Base-by-base conservation (phyloP, 306 rosid species). In the Vigna trinervia region DNA sequence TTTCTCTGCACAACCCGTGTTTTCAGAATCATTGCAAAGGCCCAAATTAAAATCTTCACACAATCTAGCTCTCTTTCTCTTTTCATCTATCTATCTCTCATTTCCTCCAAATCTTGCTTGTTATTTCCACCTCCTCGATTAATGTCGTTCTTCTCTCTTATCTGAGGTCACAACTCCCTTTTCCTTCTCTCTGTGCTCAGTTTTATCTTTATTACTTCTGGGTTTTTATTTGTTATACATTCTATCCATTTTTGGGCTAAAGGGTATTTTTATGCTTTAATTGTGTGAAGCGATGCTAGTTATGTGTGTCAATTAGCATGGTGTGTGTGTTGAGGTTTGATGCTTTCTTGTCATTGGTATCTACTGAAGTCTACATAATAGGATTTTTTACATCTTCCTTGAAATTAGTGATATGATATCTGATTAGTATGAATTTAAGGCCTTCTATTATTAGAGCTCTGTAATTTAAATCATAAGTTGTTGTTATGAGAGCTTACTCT, bases 151-250 rank as follows among this genome's bases (percentile, higher is more conserved):
- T 13, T 32, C 53, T 32, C 71, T 57, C 7, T 65, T 20, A 22
- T 28, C 48, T 81, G 30, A 81, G 84, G 84, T 81, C 58, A 80
- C 59, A 19, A 60, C 72, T 47, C 45, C 48, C 60, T 53, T n/a
- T 54, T 39, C 56, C 30, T 50, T 23, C 53, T 57, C 19, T 36
- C 50, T 56, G 15, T 52, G 38, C 14, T 65, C 30, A 17, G 19
- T n/a, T 64, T 45, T 73, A 12, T 5, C 36, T 68, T n/a, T 73
- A 1, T 11, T 57, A 4, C 12, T 59, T 63, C 7, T 63, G 15
- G 69, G 28, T n/a, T 39, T 17, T 41, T 53, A 13, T 73, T 64
- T 53, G 47, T 66, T 74, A 10, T 5, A 46, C 50, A 8, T 19
- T 19, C 28, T 68, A n/a, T 30, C 22, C 39, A 38, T 46, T 38